Conservation (phyloP, 345 rosid species). For the Jatropha curcas region DNA sequence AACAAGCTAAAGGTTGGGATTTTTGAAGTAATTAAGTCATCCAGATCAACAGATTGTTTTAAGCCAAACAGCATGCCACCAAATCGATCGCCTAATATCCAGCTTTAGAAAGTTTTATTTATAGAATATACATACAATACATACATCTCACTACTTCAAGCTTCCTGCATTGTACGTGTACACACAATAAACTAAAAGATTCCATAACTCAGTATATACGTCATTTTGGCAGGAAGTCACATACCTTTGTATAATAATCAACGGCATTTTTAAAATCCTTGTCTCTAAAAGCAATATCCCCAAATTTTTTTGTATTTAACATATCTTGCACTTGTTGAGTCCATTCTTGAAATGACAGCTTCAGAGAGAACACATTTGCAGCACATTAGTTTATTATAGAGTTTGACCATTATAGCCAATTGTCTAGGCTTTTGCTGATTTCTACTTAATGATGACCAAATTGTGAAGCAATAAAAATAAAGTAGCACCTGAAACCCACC, state of each 20-base stretch:
- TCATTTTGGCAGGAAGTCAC: neutral
- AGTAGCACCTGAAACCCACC: slow-evolving; percentile 37
- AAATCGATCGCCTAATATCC: neutral
- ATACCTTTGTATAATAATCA: slow-evolving; percentile 90
- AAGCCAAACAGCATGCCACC: neutral
- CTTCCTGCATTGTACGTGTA: neutral
- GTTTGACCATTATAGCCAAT: neutral
- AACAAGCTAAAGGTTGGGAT: no score
- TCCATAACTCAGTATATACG: neutral
- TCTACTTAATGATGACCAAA: neutral
- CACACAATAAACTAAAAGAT: neutral
- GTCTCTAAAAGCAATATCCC: slow-evolving; percentile 91
- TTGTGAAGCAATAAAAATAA: slow-evolving; percentile 1
- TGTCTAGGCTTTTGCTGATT: neutral
- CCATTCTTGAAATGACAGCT: slow-evolving; percentile 98
- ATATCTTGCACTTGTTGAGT: slow-evolving; percentile 98
- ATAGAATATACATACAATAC: neutral
- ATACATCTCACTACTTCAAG: neutral
- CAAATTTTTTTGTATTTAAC: slow-evolving; percentile 87
- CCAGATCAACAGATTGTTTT: neutral
- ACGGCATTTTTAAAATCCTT: slow-evolving; percentile 90
- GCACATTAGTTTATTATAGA: slow-evolving; percentile 16
- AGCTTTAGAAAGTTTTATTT: neutral
- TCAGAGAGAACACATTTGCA: slow-evolving; percentile 19
- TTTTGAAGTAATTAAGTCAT: no score